Conservation (phyloP, 2,329 filamentous ascomycete species). For the Penicillium sp. region DNA sequence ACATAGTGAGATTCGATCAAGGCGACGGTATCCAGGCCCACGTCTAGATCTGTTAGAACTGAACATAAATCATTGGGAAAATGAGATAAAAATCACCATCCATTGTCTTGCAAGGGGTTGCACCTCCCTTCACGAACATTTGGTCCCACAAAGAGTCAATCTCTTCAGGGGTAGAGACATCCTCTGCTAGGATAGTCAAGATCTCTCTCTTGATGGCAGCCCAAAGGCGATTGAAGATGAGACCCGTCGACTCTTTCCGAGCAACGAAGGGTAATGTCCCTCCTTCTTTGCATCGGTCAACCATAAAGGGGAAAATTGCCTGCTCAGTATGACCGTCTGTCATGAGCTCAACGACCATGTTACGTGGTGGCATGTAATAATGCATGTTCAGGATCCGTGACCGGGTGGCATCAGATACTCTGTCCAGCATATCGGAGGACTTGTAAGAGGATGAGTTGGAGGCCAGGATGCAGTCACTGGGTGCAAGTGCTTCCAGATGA, state of each 20-base stretch:
- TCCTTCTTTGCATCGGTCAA: conserved; percentile 29
- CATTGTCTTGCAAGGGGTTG: conserved; percentile 43
- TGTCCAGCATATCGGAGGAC: conserved; percentile 48
- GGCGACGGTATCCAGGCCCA: conserved; percentile 55
- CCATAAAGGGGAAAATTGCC: conserved; percentile 48
- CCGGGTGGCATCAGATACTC: conserved; percentile 28
- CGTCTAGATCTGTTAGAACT: conserved; percentile 13
- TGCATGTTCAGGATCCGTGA: conserved; percentile 49
- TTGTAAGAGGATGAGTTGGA: conserved; percentile 56
- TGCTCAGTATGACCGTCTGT: conserved; percentile 46
- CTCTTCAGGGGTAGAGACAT: conserved; percentile 48
- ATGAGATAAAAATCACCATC: conserved; percentile 25
- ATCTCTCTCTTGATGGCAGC: conserved; percentile 57
- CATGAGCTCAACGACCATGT: conserved; percentile 55
- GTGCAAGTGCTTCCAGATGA: conserved; percentile 44
- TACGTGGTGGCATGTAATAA: conserved; percentile 50
- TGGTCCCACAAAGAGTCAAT: conserved; percentile 47
- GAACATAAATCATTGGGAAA: background rate
- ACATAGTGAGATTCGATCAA: conserved; percentile 57
- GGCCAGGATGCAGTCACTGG: conserved; percentile 49
- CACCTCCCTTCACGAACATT: conserved; percentile 33
- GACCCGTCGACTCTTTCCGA: conserved; percentile 50
- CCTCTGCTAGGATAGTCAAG: conserved; percentile 51
- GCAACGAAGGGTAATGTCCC: conserved; percentile 47
- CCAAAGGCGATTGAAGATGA: conserved; percentile 59